Base-by-base conservation (phyloP, 768 basidiomycete genomes). In the Daedalea quercina region DNA sequence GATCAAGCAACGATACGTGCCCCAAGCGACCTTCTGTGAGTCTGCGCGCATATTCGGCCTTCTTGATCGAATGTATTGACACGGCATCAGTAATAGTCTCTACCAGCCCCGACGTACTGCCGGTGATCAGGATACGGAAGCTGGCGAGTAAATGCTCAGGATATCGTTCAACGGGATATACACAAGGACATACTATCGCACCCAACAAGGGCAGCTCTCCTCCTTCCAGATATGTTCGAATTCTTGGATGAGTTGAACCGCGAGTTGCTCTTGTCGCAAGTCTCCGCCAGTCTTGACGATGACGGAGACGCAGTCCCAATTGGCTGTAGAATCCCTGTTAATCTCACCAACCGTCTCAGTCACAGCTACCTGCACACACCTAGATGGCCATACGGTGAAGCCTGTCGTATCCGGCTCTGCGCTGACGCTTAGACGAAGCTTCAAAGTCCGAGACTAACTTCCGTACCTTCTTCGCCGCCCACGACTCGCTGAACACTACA, bases 231-330 rank as follows among this genome's bases (percentile, higher is more conserved):
- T 96, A 54, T 79, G 75, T 62, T 90, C 87, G 63, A 99, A 97
- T 62, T 94, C 88, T 56, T 80, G 87, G 51, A 99, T 93, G 11
- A 99, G 80, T 61, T 96, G 93, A 4, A 95, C 91, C 3, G 96
- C 96, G 22, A 99, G 77, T 68, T 99, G 96, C 65, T 99, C 96
- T 70, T 99, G 96, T 42, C 96, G 82, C 50, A 99, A 68, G 67
- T 99, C 96, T 31, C 87, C 94, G 2, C 95, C 95, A 4, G 94
- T 98, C 72, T 99, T 99, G 65, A 99, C 94, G 54, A 99, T 99
- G 37, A 97, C 93, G 8, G 94, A 95, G 42, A 96, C 80, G 60
- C 94, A 94, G 65, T 95, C 86, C 85, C 85, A 90, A 57, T 76
- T 84, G 22, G 80, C 85, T 87, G 61, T 25, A 15, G 11, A 44